phyloP scores from a whole-genome alignment of 176 grass and related monocot species.

The Microstegium vimineum region DNA sequence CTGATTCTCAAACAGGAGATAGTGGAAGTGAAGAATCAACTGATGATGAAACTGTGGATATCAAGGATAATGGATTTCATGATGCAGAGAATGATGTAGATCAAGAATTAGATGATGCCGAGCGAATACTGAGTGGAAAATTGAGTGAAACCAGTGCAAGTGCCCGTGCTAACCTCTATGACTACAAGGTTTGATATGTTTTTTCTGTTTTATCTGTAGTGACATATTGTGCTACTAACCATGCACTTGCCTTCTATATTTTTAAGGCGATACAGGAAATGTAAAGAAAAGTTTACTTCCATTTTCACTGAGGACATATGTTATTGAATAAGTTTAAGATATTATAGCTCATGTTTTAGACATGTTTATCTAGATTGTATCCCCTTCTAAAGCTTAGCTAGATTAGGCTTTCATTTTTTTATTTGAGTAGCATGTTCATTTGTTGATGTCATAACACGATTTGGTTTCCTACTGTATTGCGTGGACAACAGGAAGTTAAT shows the following conservation, averaged over 20 bases:
- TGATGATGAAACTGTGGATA: conserved; percentile 65
- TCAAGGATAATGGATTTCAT: conserved; percentile 85
- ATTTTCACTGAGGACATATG: neutral
- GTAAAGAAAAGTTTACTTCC: neutral
- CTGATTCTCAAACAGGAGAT: conserved; percentile 85
- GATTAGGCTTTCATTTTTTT: neutral
- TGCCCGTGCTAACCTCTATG: conserved; percentile 74
- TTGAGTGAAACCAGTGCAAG: conserved; percentile 88
- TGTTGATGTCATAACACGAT: conserved; percentile 2
- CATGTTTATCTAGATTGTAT: neutral
- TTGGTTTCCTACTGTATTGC: conserved; percentile 18
- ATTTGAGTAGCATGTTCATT: conserved; percentile 16
- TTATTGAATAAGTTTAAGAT: neutral
- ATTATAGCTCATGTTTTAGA: neutral
- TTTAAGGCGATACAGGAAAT: neutral
- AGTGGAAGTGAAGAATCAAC: conserved; percentile 81
- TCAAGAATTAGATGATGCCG: conserved; percentile 77
- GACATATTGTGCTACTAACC: neutral
- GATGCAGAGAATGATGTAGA: conserved; percentile 91
- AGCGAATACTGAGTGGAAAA: conserved; percentile 91
- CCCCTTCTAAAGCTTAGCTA: neutral
- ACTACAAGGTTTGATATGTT: conserved; percentile 78
- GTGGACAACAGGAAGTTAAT: conserved; percentile 51
- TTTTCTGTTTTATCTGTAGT: neutral
- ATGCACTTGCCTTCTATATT: conserved; percentile 7